Conservation (phyloP, 768 basidiomycete species). For the Piloderma croceum region DNA sequence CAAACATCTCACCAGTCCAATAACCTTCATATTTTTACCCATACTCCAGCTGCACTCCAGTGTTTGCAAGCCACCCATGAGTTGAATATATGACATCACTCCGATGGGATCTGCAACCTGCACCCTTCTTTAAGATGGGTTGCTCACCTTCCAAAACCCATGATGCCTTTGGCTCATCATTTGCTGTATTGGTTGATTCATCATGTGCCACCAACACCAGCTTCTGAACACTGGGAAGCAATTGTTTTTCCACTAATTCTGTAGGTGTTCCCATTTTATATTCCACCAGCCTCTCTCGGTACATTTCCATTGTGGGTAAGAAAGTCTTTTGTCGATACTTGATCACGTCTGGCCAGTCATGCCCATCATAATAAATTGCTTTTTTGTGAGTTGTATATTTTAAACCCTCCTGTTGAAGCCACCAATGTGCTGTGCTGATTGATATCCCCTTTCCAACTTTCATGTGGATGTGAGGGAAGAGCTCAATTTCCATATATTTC, state of each 20-base stretch:
- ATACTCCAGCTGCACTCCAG: conserved; percentile 32
- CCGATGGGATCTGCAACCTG: conserved; percentile 32
- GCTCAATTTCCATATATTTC: no score
- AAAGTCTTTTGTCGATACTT: conserved; percentile 27
- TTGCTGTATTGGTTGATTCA: conserved; percentile 20
- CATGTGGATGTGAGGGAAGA: conserved; percentile 26
- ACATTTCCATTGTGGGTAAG: no score
- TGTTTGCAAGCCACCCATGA: conserved; percentile 25
- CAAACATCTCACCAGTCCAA: conserved; percentile 30
- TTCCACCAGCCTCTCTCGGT: no score
- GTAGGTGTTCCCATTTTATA: no score
- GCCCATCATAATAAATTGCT: conserved; percentile 33
- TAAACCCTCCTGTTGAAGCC: conserved; percentile 16
- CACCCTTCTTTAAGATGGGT: conserved; percentile 34
- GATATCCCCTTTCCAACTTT: conserved; percentile 22
- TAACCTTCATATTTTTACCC: conserved; percentile 40
- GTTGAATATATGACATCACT: conserved; percentile 32
- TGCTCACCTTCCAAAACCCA: conserved; percentile 34
- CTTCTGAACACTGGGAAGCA: no score
- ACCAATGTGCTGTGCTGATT: conserved; percentile 11
- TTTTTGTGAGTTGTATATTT: conserved; percentile 24
- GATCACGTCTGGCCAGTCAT: conserved; percentile 31
- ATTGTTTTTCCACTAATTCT: no score
- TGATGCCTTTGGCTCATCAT: conserved; percentile 12
- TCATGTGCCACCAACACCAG: conserved; percentile 22